Evolutionary conservation across 2,329 filamentous ascomycete genomes (phyloP), one percentile per base, ranked within the genome.

Genomic region (Paraphaeosphaeria sporulosa): DNA sequence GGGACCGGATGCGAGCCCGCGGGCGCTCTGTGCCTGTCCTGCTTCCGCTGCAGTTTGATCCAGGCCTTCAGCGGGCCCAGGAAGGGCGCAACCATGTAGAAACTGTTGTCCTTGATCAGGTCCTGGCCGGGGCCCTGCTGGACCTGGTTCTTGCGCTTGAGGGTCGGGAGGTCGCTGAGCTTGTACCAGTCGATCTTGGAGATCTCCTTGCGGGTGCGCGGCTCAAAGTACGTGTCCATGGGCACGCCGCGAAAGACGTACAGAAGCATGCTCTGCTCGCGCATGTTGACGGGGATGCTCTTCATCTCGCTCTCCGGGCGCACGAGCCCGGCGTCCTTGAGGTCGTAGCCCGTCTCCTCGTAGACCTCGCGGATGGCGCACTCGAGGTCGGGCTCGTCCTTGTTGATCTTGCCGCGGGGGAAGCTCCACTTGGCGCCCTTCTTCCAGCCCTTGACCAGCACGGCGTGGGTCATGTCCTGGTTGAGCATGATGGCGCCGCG

Each of bases 41-140:
- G 83, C 79, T 90, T 93, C 81, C 87, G 90, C 79, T 96, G 92
- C 64, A 90, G 87, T n/a, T 88, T 82, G 49, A 98, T 93, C 94
- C 94, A 98, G 76, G 92, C 93, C 78, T 93, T 94, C 51, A 99
- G 79, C 6, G 89, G 91, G 1, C 88, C 88, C 57, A 98, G 83
- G 74, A 99, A 99, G 0, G 94, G 94, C 0, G 93, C 93, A 19
- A 99, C 95, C 92, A 98, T 97, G 79, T 97, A 99, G 76, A 97
- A 98, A 73, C 94, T 97, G 76, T 92, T 93, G 43, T 89, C 88
- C 68, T 90, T 92, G 13, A 87, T 79, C 32, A 80, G 79, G 13
- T 86, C 83, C 38, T 85, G 83, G 15, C 81, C 82, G 36, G 76
- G 77, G 15, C 78, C 80, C 53, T 89, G 85, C 48, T 87, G 84